These are phyloP conservation scores for Malus sieversii DNA, from an alignment of 306 rosid species.

Conservation along the genomic window DNA sequence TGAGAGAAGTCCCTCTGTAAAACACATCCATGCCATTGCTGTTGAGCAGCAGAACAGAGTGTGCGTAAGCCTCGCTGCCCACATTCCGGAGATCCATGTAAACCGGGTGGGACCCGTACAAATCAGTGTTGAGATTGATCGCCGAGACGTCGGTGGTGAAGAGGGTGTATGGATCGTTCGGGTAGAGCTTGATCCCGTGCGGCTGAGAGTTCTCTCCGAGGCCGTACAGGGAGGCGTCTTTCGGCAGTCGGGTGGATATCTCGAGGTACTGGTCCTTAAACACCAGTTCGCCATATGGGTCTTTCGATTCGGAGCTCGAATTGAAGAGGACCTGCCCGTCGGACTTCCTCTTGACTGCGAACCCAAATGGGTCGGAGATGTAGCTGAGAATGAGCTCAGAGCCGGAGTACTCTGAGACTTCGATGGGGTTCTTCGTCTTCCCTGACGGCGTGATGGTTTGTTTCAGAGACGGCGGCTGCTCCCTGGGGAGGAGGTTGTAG, in stretches of 20 bases:
- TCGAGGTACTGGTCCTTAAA: constrained; percentile 93
- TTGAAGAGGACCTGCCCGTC: constrained; percentile 73
- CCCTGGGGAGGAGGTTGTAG: constrained; percentile 68
- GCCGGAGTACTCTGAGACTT: constrained; percentile 56
- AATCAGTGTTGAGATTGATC: constrained; percentile 78
- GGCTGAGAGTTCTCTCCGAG: constrained; percentile 93
- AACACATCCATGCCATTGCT: constrained; percentile 97
- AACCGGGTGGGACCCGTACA: constrained; percentile 86
- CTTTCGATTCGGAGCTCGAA: constrained; percentile 39
- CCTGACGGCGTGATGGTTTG: constrained; percentile 33
- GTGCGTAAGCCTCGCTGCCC: constrained; percentile 59
- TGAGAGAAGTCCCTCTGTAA: constrained; percentile 64
- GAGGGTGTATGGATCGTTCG: constrained; percentile 73
- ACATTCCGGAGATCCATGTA: constrained; percentile 79
- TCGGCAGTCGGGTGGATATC: constrained; percentile 72
- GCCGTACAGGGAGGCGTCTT: constrained; percentile 73
- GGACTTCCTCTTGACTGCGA: constrained; percentile 63
- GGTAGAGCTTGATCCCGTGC: constrained; percentile 73
- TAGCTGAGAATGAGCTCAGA: constrained; percentile 60
- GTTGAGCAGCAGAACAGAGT: constrained; percentile 75
- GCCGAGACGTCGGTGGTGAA: constrained; percentile 78
- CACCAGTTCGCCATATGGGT: constrained; percentile 52
- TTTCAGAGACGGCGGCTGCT: constrained; percentile 48
- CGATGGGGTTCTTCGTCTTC: constrained; percentile 32
- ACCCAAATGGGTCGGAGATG: constrained; percentile 71